Evolutionary conservation across 768 basidiomycete genomes (phyloP), one percentile per base, ranked within the genome.

Genomic region (Amanita jacksonii): DNA sequence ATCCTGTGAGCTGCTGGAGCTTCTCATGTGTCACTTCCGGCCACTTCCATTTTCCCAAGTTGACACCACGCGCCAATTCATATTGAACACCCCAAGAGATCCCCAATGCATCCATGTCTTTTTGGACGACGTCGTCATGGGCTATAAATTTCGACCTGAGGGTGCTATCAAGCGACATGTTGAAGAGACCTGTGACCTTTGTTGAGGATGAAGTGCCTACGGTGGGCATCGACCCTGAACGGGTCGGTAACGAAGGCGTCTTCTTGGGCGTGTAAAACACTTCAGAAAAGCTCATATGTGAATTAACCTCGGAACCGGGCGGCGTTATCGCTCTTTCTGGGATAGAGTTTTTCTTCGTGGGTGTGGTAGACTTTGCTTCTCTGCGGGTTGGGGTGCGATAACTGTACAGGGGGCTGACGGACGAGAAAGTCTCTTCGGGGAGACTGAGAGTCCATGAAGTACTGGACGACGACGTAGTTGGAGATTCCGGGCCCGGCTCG

Each of bases 51-150:
- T 43, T 24, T 1, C 57, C 57, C 4, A 47, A 45, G 3, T 58
- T 57, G 5, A 72, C 58, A 1, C 74, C 73, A 3, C 70, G 61
- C 10, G 69, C 67, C 15, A 73, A 50, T 45, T 73, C 69, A 38
- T 61, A 74, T 32, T 73, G 72, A 0, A 64, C 64, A 0, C 72
- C 73, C 66, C 71, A 73, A 12, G 62, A 51, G 23, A 74, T 63
- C n/a, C 56, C 27, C 7, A 57, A 47, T 0, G 41, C 27, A 32
- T 74, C 72, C 36, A 74, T 48, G 1, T 64, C 5, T 7, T 27
- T 35, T 37, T 74, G 70, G 3, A 62, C 51, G 4, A 57, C 47
- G 2, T 22, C 13, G 42, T 62, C 54, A 34, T 75, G 67, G 0
- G 64, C 62, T 24, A 75, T 66, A 3, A 67, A 41, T 24, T 18